Base-by-base conservation (phyloP, 768 basidiomycete genomes). In the Leccinum aurantiacum region DNA sequence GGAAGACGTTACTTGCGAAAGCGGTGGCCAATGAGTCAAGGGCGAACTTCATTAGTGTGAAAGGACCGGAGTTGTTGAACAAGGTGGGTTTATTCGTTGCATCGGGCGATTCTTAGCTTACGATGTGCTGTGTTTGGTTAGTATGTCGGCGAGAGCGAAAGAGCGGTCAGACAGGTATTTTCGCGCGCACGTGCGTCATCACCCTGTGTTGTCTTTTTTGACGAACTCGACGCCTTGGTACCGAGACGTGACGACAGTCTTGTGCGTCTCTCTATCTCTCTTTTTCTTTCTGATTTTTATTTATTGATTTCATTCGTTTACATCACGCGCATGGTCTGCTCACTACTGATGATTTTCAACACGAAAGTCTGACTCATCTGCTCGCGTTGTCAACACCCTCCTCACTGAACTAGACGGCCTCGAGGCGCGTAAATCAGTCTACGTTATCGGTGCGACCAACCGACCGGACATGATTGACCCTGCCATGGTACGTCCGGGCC, bases 111-210 rank as follows among this genome's bases (percentile, higher is more conserved):
- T 22, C 49, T 50, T 52, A 51, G n/a, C 27, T 61, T 50, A 63
- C 54, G 19, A 19, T 9, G 22, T 9, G 14, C 7, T 22, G n/a
- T 9, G 9, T 50, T 49, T 15, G 27, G 6, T 8, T 68, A 97
- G 93, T 98, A 98, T 66, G 95, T 98, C 1, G 95, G 96, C 14
- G 96, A 99, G 77, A 96, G 94, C 71, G 96, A 98, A 71, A 79
- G 93, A 25, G 96, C 96, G 0, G 93, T 99, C 0, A 78, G 96
- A 49, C 94, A 96, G 70, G 92, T 98, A 0, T 99, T 99, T 74
- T 88, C 92, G 0, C 84, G 96, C 15, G 96, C 96, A 3, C 82
- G 94, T 4, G 95, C 95, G 1, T 97, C 95, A 0, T 87, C 93
- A 2, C 96, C 96, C 1, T 97, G 95, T 63, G 89, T 97, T 51